Percentiles rank a stretch among this genome's conserved stretches.
These are phyloP conservation scores for Vaccinium corymbosum DNA, from an alignment of 148 eudicot genomes.

Conservation along the genomic window DNA sequence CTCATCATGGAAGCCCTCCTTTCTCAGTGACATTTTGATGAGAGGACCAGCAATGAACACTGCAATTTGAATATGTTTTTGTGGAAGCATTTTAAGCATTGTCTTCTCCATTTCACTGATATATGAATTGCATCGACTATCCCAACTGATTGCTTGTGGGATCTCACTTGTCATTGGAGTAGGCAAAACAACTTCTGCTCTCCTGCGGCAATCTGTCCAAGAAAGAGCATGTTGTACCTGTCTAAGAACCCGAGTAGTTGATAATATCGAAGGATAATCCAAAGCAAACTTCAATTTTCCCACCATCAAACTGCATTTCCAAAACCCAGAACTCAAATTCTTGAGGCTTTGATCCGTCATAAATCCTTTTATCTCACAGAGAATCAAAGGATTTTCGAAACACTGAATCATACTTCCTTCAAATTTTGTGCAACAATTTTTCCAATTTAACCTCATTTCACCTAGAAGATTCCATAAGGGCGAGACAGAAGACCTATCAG, in stretches of 20 bases:
- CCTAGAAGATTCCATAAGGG: slow-evolving; percentile 32
- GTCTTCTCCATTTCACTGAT: slow-evolving; percentile 33
- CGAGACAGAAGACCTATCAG: slow-evolving; percentile 30
- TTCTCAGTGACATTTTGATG: slow-evolving; percentile 42
- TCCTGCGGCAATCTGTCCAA: slow-evolving; percentile 21
- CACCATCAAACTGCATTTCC: slow-evolving; percentile 49
- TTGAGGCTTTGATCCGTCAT: slow-evolving; percentile 35
- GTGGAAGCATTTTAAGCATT: slow-evolving; percentile 53
- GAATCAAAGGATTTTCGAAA: slow-evolving; percentile 55
- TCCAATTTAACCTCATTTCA: slow-evolving; percentile 54
- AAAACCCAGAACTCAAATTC: slow-evolving; percentile 37
- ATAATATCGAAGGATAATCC: slow-evolving; percentile 40
- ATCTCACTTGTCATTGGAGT: slow-evolving; percentile 25
- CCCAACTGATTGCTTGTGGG: slow-evolving; percentile 25
- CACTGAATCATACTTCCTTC: slow-evolving; percentile 26
- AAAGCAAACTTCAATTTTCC: slow-evolving; percentile 63
- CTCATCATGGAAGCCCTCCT: slow-evolving; percentile 30
- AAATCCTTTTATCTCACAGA: slow-evolving; percentile 46
- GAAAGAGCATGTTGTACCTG: slow-evolving; percentile 41
- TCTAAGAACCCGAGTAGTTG: slow-evolving; percentile 40
- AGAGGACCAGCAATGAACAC: slow-evolving; percentile 63
- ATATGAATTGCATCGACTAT: slow-evolving; percentile 32
- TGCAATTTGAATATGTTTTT: slow-evolving; percentile 52
- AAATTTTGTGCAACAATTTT: slow-evolving; percentile 36
- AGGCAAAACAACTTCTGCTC: slow-evolving; percentile 21